A percentile compares a stretch with the other conserved stretches of the same genome.
phyloP scores from a whole-genome alignment of 1,139 yeast species.

The Waltiozyma sp. region DNA sequence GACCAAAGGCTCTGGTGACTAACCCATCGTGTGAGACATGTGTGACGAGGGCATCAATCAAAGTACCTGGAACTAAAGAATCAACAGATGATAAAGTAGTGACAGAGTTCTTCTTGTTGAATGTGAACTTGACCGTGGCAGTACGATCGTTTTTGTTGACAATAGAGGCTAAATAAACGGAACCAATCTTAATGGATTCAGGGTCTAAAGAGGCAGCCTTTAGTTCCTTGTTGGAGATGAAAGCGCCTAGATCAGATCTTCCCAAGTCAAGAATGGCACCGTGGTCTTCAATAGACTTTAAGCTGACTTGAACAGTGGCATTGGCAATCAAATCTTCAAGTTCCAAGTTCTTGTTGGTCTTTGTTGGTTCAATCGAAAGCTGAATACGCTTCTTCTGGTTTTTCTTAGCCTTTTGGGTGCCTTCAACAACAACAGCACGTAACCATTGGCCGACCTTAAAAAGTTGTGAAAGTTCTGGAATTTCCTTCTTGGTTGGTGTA shows the following conservation, averaged over 20 bases:
- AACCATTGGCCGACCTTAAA: constrained; percentile 80
- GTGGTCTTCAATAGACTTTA: constrained; percentile 80
- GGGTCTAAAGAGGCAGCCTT: constrained; percentile 20
- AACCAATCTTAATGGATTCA: constrained; percentile 25
- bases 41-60: constrained; percentile 64
- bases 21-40: constrained; percentile 53
- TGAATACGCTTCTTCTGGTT: constrained; percentile 46
- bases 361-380: constrained; percentile 64
- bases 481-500: constrained; percentile 24
- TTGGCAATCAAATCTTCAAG: constrained; percentile 57
- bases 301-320: constrained; percentile 57
- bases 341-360: constrained; percentile 49
- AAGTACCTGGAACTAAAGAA: constrained; percentile 73
- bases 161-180: constrained; percentile 42
- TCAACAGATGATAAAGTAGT: constrained; percentile 59
- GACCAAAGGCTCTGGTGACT: constrained; percentile 55
- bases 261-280: constrained; percentile 77
- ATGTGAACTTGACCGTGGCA: constrained; percentile 39
- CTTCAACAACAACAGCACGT: constrained; percentile 57
- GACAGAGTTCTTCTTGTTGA: constrained; percentile 32
- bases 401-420: constrained; percentile 27
- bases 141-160: constrained; percentile 45
- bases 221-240: constrained; percentile 62
- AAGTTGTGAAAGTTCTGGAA: constrained; percentile 44
- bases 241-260: constrained; percentile 45